A percentile compares a stretch with the other conserved stretches of the same genome.
Conservation (phyloP, 1,284 basidiomycete species). For the Sanghuangporus sanghuang region DNA sequence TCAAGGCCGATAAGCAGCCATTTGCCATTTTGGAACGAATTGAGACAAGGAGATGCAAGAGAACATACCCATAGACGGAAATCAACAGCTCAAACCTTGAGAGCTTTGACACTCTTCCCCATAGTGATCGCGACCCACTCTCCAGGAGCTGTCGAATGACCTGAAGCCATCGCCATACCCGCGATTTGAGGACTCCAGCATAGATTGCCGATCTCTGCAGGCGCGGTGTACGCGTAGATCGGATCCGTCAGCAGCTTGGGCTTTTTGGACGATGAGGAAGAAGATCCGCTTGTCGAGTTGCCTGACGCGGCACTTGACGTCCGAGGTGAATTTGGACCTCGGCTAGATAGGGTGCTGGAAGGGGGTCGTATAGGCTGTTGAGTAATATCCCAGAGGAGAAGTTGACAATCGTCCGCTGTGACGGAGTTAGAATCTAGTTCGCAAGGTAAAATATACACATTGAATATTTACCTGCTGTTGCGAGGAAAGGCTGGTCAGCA, state of each 20-base stretch:
- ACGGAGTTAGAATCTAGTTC: neutral
- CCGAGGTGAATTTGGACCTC: slow-evolving; percentile 66
- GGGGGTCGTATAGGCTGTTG: slow-evolving; percentile 36
- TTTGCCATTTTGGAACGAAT: neutral
- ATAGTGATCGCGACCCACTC: slow-evolving; percentile 91
- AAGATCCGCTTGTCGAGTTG: neutral
- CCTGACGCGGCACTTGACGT: neutral
- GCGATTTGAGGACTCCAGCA: slow-evolving; percentile 82
- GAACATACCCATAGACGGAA: neutral
- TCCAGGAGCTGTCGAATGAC: slow-evolving; percentile 66
- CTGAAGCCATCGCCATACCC: slow-evolving; percentile 66
- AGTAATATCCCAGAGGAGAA: slow-evolving; percentile 83
- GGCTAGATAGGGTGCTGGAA: slow-evolving; percentile 49
- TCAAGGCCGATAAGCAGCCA: neutral
- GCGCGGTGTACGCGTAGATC: slow-evolving; percentile 78
- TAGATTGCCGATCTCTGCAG: slow-evolving; percentile 78
- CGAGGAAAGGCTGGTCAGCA: slow-evolving; percentile 74
- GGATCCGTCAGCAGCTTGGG: slow-evolving; percentile 62
- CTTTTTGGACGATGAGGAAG: slow-evolving; percentile 59
- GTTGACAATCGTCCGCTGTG: slow-evolving; percentile 86
- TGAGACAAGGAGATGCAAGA: neutral
- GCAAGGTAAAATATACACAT: slow-evolving; percentile 7
- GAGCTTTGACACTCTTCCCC: slow-evolving; percentile 76
- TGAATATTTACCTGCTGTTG: slow-evolving; percentile 68
- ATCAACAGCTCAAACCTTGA: slow-evolving; percentile 58